These are phyloP conservation scores for Globisporangium sylvaticum DNA, from an alignment of 352 stramenopile genomes.

Conservation along the genomic window DNA sequence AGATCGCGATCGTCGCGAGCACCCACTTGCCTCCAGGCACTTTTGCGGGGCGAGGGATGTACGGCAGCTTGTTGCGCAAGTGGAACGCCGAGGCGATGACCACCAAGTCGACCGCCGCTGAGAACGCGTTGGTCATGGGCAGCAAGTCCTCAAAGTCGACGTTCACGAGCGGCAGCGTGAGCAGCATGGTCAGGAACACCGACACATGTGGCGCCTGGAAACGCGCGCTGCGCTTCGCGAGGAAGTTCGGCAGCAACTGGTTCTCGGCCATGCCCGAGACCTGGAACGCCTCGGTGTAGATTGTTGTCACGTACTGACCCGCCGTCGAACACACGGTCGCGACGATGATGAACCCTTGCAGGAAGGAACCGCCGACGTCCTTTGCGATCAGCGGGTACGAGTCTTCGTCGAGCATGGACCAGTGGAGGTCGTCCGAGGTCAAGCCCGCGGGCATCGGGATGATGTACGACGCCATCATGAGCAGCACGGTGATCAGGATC, in stretches of 20 bases:
- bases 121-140: slow-evolving; percentile 90
- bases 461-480: slow-evolving; percentile 83
- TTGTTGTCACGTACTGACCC: slow-evolving; percentile 82
- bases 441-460: slow-evolving; percentile 82
- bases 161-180: slow-evolving; percentile 39
- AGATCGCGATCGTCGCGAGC: slow-evolving; percentile 31
- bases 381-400: slow-evolving; percentile 69
- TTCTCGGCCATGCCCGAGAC: slow-evolving; percentile 69
- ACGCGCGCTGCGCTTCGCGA: slow-evolving; percentile 45
- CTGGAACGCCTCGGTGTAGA: slow-evolving; percentile 83
- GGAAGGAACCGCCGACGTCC: slow-evolving; percentile 64
- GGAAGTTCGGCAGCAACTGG: slow-evolving; percentile 65
- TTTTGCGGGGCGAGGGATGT: slow-evolving; percentile 63
- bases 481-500: slow-evolving; percentile 70
- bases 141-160: slow-evolving; percentile 74
- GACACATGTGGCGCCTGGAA: slow-evolving; percentile 39
- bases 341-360: slow-evolving; percentile 76
- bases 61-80: slow-evolving; percentile 65
- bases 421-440: background rate
- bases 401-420: slow-evolving; percentile 67
- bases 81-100: slow-evolving; percentile 90
- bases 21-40: slow-evolving; percentile 38
- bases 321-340: slow-evolving; percentile 74
- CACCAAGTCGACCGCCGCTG: slow-evolving; percentile 77
- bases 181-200: slow-evolving; percentile 28